Evolutionary conservation across 1,284 basidiomycete genomes (phyloP).

Genomic region (Ceratobasidium papillatum): DNA sequence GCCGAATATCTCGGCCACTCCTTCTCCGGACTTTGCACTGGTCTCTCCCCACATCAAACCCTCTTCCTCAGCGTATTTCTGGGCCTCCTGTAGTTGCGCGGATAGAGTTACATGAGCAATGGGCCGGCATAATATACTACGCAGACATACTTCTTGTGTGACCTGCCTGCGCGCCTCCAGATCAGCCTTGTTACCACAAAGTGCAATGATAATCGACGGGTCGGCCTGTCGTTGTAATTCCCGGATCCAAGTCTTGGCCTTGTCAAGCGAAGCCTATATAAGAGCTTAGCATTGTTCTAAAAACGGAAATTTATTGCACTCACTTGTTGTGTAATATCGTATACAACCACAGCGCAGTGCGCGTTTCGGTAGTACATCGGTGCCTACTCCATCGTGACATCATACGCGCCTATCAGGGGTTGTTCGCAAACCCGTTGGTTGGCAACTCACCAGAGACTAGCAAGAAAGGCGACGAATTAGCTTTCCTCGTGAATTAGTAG

Average conservation of each 20-base stretch:
- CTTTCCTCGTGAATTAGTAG: background rate
- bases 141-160: constrained; percentile 36
- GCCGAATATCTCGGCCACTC: constrained; percentile 88
- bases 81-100: constrained; percentile 77
- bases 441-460: constrained; percentile 67
- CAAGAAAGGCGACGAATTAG: constrained; percentile 29
- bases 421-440: constrained; percentile 6
- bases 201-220: constrained; percentile 93
- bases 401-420: constrained; percentile 39
- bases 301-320: constrained; percentile 48
- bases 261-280: constrained; percentile 76
- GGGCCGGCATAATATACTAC: too few relatives aligned
- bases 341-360: constrained; percentile 87
- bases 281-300: constrained; percentile 12
- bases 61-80: constrained; percentile 95
- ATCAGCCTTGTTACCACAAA: constrained; percentile 96
- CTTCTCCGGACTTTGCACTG: constrained; percentile 92
- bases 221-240: constrained; percentile 98
- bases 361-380: constrained; percentile 95
- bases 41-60: constrained; percentile 96
- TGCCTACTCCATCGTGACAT: constrained; percentile 60
- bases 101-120: constrained; percentile 50
- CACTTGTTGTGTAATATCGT: constrained; percentile 85
- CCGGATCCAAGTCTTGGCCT: constrained; percentile 95
- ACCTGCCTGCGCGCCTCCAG: constrained; percentile 73